Evolutionary conservation across 257 asterid genomes (phyloP), one percentile per base, ranked within the genome.

Genomic region (Sherardia arvensis): DNA sequence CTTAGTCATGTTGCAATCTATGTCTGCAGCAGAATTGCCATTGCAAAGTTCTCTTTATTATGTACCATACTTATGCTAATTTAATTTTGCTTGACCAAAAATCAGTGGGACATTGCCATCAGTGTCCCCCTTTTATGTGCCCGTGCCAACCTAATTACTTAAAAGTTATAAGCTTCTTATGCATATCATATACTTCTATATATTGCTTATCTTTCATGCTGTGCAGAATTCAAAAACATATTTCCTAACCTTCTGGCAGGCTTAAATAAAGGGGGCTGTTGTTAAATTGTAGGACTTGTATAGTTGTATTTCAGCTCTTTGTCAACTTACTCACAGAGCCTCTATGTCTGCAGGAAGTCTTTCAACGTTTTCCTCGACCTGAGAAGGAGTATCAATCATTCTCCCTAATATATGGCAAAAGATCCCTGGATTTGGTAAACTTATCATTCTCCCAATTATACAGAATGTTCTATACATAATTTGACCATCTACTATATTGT

Each of bases 311-410:
- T 23, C 49, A 5, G 8, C 29, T 32, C 10, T 15, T 53, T 49
- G 14, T 8, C 38, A 9, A 22, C 27, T 3, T 43, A 62, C 66
- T 14, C 6, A 21, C n/a, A 9, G 23, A 14, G 32, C 32, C 25
- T 30, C 15, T 47, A 15, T 38, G 26, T 26, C 36, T 40, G 45
- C 53, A 63, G 62, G 48, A 68, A 67, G 65, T 64, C 75, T 87
- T 87, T 78, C 87, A 76, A 76, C 80, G 90, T 60, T 78, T 74
- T 78, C 90, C 93, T 63, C 89, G 80, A 53, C 93, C 95, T 53
- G 93, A 87, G 73, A 87, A 83, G 77, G 95, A 87, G 65, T 85
- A 87, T 66, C 95, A 85, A 66, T 85, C 95, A 58, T 87, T 87
- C 76, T 85, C 95, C 77, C 88, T 87, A 66, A 69, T 83, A 72